Base-by-base conservation (phyloP, 164 flowering plant genomes). In the Vitis cinerea region DNA sequence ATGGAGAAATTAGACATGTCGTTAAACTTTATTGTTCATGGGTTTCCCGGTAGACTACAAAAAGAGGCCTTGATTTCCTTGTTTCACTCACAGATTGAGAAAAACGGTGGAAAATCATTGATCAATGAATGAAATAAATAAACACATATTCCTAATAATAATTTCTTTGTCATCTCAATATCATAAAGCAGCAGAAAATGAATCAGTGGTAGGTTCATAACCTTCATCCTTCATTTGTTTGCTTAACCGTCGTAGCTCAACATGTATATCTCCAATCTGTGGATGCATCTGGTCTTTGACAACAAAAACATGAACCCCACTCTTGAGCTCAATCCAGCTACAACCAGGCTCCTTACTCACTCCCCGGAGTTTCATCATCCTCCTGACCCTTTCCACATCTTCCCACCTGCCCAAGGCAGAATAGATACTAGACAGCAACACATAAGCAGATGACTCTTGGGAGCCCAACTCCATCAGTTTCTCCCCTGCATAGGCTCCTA, bases 401-500 rank as follows among this genome's bases (percentile, higher is more conserved):
- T 82, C 84, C 66, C 77, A 50, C 73, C 74, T 85, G 15, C 95
- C 97, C 67, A 80, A 57, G 12, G 86, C 83, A 9, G 81, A 67
- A 79, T 92, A 90, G 31, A 92, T 88, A 60, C 83, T 77, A 0
- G 96, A 87, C 72, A 92, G 69, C 73, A 87, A 58, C 66, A 90
- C 87, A 79, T 92, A 92, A 48, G 90, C 87, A n/a, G 96, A 88
- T 59, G 96, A 90, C 62, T 92, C 97, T 60, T 72, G 77, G 50
- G 96, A 87, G 3, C 92, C 91, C 65, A 90, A 72, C 68, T 86
- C 88, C 86, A 92, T 76, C 29, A 92, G 70, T 59, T 79, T 86
- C 80, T 92, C 94, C 63, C 97, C 97, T 17, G 96, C 90, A 74
- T 87, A 86, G 6, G 87, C 88, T 63, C 94, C 97, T 60, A 88